Evolutionary conservation across 1,284 basidiomycete species (phyloP), one percentile per base, ranked within the genome.

Genomic region (Ceratobasidium sp.): DNA sequence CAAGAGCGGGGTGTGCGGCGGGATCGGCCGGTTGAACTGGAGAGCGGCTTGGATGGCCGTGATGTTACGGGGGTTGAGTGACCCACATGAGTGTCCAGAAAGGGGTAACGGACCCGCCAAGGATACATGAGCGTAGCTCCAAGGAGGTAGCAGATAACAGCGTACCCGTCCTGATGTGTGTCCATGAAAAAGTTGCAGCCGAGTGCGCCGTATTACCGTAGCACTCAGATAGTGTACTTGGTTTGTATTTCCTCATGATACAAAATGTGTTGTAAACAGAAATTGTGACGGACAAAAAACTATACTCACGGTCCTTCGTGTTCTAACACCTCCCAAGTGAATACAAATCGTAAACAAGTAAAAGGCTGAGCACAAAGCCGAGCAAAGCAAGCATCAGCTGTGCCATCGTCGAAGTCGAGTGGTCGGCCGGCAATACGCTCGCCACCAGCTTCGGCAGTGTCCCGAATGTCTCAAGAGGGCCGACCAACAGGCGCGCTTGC

Each of bases 81-180:
- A n/a, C n/a, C 97, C 97, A 83, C 96, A 98, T 0, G 97, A 97
- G 88, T 0, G 97, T 97, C 97, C 97, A 99, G 83, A 93, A 94
- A 0, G 97, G 97, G 0, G 97, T 97, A 12, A 97, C 97, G 0
- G 96, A 98, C 7, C 95, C 97, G 99, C 96, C 98, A 49, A 46
- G 49, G 73, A 58, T 49, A 53, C 40, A 56, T 23, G 15, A 18
- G 28, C 10, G 20, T 55, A 39, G 15, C 9, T 2, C 10, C 7
- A n/a, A n/a, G n/a, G 46, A 49, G n/a, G 46, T 49, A 20, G n/a
- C 40, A 23, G n/a, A n/a, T n/a, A n/a, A n/a, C n/a, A 18, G 0
- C 1, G 23, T 10, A 91, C 97, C 92, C 90, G 84, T 99, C 97
- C 86, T 99, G 97, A 86, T 99, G 97, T 5, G 97, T 97, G 84